These are phyloP conservation scores for Strobilomyces confusus DNA, from an alignment of 768 basidiomycete species.

Conservation along the genomic window DNA sequence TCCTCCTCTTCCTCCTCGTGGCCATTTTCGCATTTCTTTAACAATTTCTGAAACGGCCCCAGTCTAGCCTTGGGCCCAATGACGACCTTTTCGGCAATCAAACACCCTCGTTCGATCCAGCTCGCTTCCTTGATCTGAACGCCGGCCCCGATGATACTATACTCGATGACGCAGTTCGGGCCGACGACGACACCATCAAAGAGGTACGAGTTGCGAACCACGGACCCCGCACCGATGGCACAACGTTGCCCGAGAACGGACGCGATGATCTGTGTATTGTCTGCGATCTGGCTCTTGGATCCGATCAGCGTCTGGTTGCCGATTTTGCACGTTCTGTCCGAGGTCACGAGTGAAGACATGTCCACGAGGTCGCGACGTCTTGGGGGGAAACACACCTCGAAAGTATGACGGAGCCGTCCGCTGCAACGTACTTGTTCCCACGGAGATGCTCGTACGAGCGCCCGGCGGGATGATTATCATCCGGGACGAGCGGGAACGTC, in stretches of 20 bases:
- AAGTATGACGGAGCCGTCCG: constrained; percentile 70
- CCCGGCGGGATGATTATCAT: constrained; percentile 84
- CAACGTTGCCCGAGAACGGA: constrained; percentile 81
- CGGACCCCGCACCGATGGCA: constrained; percentile 63
- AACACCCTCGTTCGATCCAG: constrained; percentile 65
- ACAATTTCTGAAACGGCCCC: constrained; percentile 68
- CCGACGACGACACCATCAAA: constrained; percentile 77
- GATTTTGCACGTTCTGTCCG: constrained; percentile 69
- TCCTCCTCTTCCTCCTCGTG: constrained; percentile 30
- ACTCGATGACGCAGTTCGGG: constrained; percentile 63
- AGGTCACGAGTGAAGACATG: not conserved
- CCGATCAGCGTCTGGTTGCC: constrained; percentile 84
- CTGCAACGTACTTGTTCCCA: constrained; percentile 86
- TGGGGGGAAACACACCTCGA: constrained; percentile 57
- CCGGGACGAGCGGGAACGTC: constrained; percentile 95
- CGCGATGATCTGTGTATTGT: constrained; percentile 59
- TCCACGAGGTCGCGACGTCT: not conserved
- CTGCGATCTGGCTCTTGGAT: constrained; percentile 62
- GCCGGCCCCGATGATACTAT: constrained; percentile 76
- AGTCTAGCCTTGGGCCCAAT: constrained; percentile 71
- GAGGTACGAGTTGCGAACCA: constrained; percentile 74
- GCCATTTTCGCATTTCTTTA: constrained; percentile 41
- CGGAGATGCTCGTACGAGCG: constrained; percentile 81
- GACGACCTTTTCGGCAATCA: constrained; percentile 78
- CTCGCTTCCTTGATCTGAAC: constrained; percentile 69